Evolutionary conservation across 192 early-diverging fungal genomes (phyloP).

Genomic region (Coemansia brasiliensis): DNA sequence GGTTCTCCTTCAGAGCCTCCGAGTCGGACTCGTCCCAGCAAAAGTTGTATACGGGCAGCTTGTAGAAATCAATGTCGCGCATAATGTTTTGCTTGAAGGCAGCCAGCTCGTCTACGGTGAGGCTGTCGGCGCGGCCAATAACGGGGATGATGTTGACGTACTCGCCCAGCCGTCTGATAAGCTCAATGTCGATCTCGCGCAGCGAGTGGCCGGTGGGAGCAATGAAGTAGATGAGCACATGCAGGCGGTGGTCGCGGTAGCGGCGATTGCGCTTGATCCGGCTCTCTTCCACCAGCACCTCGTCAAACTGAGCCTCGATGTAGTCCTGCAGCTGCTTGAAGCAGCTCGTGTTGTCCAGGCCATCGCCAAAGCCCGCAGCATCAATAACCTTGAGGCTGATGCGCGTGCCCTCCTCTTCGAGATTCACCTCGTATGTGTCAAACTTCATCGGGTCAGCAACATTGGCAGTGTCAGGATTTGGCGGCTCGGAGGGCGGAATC

Average conservation of each 20-base stretch:
- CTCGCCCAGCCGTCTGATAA: constrained; percentile 87
- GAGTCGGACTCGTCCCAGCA: constrained; percentile 98
- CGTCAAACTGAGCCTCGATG: constrained; percentile 94
- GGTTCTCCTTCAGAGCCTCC: constrained; percentile 98
- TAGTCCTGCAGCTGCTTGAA: constrained; percentile 92
- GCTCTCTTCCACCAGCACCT: constrained; percentile 88
- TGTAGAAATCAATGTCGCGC: constrained; percentile 97
- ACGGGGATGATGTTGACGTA: constrained; percentile 96
- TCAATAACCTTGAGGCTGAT: constrained; percentile 95
- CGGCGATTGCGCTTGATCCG: constrained; percentile 80
- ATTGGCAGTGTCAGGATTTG: constrained; percentile 73
- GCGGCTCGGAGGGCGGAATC: constrained; percentile 72
- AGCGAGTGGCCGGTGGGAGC: constrained; percentile 94
- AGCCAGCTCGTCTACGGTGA: constrained; percentile 79
- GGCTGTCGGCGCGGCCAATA: constrained; percentile 88
- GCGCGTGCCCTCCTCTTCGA: constrained; percentile 96
- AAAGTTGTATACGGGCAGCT: constrained; percentile 98
- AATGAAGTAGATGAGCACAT: constrained; percentile 97
- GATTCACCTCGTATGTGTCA: constrained; percentile 83
- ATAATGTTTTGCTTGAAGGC: constrained; percentile 91
- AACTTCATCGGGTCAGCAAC: constrained; percentile 88
- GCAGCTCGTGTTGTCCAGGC: constrained; percentile 90
- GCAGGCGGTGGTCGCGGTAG: constrained; percentile 95
- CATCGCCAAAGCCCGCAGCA: constrained; percentile 98
- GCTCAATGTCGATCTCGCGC: constrained; percentile 91